Percentiles rank a stretch among this genome's conserved stretches.
These are phyloP conservation scores for Aspergillus eucalypticola DNA, from an alignment of 2,329 filamentous ascomycete genomes.

Conservation along the genomic window DNA sequence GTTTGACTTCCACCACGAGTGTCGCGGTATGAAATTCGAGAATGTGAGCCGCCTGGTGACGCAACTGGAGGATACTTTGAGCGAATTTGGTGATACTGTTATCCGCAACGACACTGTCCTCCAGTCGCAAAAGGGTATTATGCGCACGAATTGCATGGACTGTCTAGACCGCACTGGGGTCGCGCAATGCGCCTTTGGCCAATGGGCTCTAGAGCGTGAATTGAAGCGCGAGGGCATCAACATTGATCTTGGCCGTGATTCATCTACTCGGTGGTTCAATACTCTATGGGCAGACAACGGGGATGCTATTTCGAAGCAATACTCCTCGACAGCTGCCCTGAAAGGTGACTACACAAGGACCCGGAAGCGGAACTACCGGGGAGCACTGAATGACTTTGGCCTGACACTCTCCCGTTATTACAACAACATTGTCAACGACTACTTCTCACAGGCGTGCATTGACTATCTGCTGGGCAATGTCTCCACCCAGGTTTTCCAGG, in stretches of 20 bases:
- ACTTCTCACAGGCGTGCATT: conserved; percentile 92
- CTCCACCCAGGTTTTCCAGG: conserved; percentile 80
- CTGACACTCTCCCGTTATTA: conserved; percentile 76
- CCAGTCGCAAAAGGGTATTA: conserved; percentile 66
- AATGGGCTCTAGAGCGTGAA: conserved; percentile 77
- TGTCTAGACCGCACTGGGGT: conserved; percentile 96
- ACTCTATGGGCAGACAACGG: conserved; percentile 97
- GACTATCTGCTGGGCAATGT: conserved; percentile 92
- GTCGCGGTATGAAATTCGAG: conserved; percentile 96
- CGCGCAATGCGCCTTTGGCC: conserved; percentile 86
- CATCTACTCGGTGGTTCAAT: conserved; percentile 90
- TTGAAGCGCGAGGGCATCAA: conserved; percentile 74
- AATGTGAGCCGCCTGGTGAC: conserved; percentile 82
- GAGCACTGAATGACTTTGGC: conserved; percentile 86
- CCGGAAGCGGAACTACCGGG: conserved; percentile 83
- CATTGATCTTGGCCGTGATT: conserved; percentile 72
- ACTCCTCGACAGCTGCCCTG: conserved; percentile 90
- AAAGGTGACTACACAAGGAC: conserved; percentile 97
- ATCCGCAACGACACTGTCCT: conserved; percentile 46
- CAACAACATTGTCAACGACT: conserved; percentile 94
- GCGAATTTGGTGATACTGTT: conserved; percentile 71
- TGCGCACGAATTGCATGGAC: conserved; percentile 99
- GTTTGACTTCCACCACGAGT: conserved; percentile 95
- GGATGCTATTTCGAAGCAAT: conserved; percentile 92
- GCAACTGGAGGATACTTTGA: conserved; percentile 66